Percentiles rank a stretch among this genome's conserved stretches.
phyloP scores from a whole-genome alignment of 345 rosid species.

The Schrenkiella parvula region DNA sequence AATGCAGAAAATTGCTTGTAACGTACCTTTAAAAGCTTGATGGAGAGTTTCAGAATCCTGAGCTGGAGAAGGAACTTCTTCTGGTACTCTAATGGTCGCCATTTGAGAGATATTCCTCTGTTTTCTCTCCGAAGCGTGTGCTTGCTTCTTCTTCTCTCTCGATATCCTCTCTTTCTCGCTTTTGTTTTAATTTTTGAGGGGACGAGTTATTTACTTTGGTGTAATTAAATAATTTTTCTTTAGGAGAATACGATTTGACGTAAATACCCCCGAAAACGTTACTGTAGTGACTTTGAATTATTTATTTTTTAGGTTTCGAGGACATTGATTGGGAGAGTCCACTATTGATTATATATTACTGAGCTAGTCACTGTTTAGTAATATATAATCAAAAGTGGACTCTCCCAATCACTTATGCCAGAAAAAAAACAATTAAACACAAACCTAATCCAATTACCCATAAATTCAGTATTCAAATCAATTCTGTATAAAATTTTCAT shows the following conservation, averaged over 20 bases:
- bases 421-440: too few relatives aligned
- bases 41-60: conserved; percentile 58
- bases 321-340: background rate
- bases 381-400: too few relatives aligned
- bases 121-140: background rate
- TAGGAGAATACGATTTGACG: background rate
- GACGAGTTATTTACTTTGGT: conserved; percentile 10
- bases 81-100: conserved; percentile 55
- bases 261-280: conserved; percentile 3
- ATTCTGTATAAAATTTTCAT: too few relatives aligned
- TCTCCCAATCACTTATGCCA: too few relatives aligned
- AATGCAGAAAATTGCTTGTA: background rate
- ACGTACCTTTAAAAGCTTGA: conserved; percentile 64
- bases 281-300: conserved; percentile 6
- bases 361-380: too few relatives aligned
- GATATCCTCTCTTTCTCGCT: background rate
- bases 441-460: too few relatives aligned
- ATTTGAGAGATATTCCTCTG: conserved; percentile 9
- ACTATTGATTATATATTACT: too few relatives aligned
- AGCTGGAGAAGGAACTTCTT: conserved; percentile 59
- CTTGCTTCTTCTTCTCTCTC: background rate
- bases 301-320: background rate
- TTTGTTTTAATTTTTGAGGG: background rate
- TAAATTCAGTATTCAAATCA: too few relatives aligned
- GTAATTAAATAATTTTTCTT: background rate